Conservation (phyloP, 768 basidiomycete species). For the Amanita rimosa region DNA sequence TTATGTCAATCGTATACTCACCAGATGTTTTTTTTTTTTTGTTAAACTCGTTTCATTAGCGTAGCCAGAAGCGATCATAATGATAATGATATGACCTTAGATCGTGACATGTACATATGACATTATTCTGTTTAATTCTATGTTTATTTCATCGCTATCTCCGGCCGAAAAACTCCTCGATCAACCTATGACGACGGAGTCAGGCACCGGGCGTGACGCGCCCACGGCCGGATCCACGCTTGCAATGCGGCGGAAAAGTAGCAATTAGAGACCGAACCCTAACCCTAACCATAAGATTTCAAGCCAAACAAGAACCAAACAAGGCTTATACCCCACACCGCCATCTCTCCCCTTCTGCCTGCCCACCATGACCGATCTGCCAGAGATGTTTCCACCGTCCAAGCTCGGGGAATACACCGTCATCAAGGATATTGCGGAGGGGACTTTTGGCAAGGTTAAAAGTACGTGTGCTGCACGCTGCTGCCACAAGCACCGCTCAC, state of each 20-base stretch:
- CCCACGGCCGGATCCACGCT: no score
- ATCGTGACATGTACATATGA: no score
- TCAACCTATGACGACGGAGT: no score
- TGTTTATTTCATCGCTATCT: no score
- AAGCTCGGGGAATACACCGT: constrained; percentile 90
- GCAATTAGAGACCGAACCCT: neutral
- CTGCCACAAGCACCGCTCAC: constrained; percentile 10
- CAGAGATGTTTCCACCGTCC: constrained; percentile 37
- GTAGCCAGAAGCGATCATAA: no score
- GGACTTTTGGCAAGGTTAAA: constrained; percentile 98
- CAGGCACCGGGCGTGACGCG: no score
- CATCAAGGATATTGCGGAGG: constrained; percentile 82
- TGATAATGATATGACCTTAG: no score
- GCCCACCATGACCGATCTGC: constrained; percentile 20
- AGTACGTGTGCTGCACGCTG: constrained; percentile 43
- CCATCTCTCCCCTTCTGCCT: constrained; percentile 14
- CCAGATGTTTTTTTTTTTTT: no score
- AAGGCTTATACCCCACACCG: constrained; percentile 18
- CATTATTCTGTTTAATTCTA: no score
- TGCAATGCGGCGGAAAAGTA: neutral
- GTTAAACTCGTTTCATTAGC: no score
- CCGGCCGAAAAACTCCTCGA: no score
- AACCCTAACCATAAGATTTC: constrained; percentile 5
- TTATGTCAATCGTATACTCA: no score
- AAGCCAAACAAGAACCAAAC: constrained; percentile 1